A percentile compares a stretch with the other conserved stretches of the same genome.
Evolutionary conservation across 1,284 basidiomycete species (phyloP).

Genomic region (Pseudozyma thailandica): DNA sequence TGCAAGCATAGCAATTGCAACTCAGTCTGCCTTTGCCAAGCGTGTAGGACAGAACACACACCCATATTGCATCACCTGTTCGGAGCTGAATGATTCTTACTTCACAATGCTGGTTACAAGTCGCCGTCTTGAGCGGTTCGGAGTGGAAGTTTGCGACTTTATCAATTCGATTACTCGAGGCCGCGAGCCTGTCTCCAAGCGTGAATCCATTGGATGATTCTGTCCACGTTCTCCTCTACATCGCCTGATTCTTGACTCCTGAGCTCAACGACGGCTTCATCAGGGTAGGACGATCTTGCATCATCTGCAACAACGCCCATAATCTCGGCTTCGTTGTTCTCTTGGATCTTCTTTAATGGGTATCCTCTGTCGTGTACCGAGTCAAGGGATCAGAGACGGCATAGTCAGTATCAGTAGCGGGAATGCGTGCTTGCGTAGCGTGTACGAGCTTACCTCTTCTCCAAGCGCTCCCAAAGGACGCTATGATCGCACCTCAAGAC

Average conservation of each 20-base stretch:
- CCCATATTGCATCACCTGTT: too few species aligned
- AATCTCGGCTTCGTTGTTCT: slow-evolving; percentile 98
- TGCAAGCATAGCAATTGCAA: too few species aligned
- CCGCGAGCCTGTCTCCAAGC: slow-evolving; percentile 76
- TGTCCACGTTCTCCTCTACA: slow-evolving; percentile 84
- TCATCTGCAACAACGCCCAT: slow-evolving; percentile 93
- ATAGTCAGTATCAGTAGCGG: not conserved
- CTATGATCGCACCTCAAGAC: slow-evolving; percentile 90
- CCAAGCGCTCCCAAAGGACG: slow-evolving; percentile 89
- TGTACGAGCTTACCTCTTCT: slow-evolving; percentile 77
- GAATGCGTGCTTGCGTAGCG: not conserved
- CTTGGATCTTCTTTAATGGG: slow-evolving; percentile 90
- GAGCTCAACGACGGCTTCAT: slow-evolving; percentile 87
- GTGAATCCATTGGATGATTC: slow-evolving; percentile 86
- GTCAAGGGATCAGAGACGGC: too few species aligned
- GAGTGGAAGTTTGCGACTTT: too few species aligned
- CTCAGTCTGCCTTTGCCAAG: too few species aligned
- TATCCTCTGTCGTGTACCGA: slow-evolving; percentile 75
- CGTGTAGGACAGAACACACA: too few species aligned
- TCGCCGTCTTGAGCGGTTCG: too few species aligned
- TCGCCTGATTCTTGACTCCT: slow-evolving; percentile 82
- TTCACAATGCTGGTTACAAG: too few species aligned
- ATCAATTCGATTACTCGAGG: slow-evolving; percentile 29
- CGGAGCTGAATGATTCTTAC: too few species aligned
- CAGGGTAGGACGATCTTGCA: slow-evolving; percentile 83